phyloP scores from a whole-genome alignment of 257 asterid species.

The Solanum piurae region DNA sequence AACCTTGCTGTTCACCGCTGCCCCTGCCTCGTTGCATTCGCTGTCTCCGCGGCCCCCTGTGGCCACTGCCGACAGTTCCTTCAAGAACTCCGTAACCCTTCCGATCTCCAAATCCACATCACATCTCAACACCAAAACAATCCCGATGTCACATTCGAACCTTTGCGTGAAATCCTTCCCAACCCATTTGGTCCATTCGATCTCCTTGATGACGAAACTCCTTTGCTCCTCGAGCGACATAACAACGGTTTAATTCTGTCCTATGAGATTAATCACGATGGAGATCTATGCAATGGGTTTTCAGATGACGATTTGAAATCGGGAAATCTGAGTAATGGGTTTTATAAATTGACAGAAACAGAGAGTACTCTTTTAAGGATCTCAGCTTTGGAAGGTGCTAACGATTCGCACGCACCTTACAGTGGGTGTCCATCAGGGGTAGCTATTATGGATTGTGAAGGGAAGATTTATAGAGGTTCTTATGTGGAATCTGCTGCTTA shows the following conservation, averaged over 20 bases:
- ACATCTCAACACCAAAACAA: slow-evolving; percentile 14
- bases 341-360: slow-evolving; percentile 4
- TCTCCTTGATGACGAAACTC: slow-evolving; percentile 49
- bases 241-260: slow-evolving; percentile 23
- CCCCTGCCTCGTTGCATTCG: slow-evolving; percentile 41
- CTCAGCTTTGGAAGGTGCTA: slow-evolving; percentile 69
- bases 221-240: slow-evolving; percentile 58
- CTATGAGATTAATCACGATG: background rate
- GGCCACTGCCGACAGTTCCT: slow-evolving; percentile 97
- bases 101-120: slow-evolving; percentile 42
- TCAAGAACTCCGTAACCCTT: slow-evolving; percentile 66
- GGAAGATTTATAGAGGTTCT: slow-evolving; percentile 58
- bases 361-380: slow-evolving; percentile 15
- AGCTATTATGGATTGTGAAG: slow-evolving; percentile 75
- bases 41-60: slow-evolving; percentile 93
- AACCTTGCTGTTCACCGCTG: slow-evolving; percentile 48
- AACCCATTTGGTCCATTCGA: slow-evolving; percentile 79
- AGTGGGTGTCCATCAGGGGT: slow-evolving; percentile 81
- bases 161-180: slow-evolving; percentile 40
- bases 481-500: slow-evolving; percentile 83
- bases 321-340: slow-evolving; percentile 19
- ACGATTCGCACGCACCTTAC: slow-evolving; percentile 75
- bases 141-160: slow-evolving; percentile 19
- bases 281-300: slow-evolving; percentile 25
- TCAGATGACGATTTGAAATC: slow-evolving; percentile 3